Evolutionary conservation across 108 stramenopile species (phyloP).

Genomic region (Cyclotella atomus): DNA sequence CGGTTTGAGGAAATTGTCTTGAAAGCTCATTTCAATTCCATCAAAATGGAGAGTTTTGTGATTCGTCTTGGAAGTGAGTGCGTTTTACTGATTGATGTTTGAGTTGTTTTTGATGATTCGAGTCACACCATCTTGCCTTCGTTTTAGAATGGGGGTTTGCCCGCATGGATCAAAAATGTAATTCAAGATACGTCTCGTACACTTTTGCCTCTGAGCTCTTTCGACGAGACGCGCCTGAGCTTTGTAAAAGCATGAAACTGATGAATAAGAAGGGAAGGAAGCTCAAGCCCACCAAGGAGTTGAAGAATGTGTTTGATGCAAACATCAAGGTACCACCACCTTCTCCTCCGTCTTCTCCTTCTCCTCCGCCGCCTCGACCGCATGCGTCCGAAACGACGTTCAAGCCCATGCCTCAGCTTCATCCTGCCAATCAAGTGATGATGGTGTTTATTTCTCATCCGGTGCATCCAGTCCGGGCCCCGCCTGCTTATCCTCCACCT

Average conservation of each 20-base stretch:
- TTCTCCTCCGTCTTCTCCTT: too few relatives aligned
- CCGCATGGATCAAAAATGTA: background rate
- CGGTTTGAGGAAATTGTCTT: background rate
- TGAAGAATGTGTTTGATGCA: too few relatives aligned
- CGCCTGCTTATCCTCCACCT: background rate
- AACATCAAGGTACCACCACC: too few relatives aligned
- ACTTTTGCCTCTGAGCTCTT: background rate
- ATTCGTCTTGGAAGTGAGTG: background rate
- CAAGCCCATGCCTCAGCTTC: background rate
- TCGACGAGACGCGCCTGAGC: background rate
- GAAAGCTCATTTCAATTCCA: background rate
- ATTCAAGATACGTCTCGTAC: background rate
- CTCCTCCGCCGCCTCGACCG: background rate
- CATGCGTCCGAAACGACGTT: background rate
- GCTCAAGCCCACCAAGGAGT: too few relatives aligned
- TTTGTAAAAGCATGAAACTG: background rate
- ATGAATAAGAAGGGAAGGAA: background rate
- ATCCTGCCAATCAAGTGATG: background rate
- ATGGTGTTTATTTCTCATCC: background rate
- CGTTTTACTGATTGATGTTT: background rate
- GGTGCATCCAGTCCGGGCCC: background rate
- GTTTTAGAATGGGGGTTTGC: background rate
- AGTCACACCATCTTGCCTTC: background rate
- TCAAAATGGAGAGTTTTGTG: background rate
- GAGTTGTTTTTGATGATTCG: background rate